Evolutionary conservation across 2,329 filamentous ascomycete species (phyloP), one percentile per base, ranked within the genome.

Genomic region (Fusarium nygamai): DNA sequence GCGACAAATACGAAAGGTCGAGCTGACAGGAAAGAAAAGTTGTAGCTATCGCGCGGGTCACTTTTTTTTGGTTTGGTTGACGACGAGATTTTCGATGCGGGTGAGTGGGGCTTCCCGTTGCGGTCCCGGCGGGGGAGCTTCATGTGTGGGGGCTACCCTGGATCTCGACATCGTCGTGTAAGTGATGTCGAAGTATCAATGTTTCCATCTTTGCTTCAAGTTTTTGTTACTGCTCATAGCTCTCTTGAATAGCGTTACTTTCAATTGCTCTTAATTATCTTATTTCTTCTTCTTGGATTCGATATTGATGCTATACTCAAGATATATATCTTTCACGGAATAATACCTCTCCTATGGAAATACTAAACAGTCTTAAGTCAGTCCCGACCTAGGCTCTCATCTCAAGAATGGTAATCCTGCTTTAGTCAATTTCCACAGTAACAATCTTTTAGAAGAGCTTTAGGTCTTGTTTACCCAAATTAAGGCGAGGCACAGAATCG

Each of bases 61-160:
- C 66, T n/a, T 66, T 71, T 70, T 70, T 71, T 74, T 65, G 47
- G 63, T 58, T 47, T 67, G 60, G 43, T 71, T 67, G 57, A 48
- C 58, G 65, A 74, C 50, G 71, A 74, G 71, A 74, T 74, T 74
- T 74, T 74, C 72, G 68, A 74, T 74, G 64, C 67, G 60, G 68
- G 39, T 24, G 59, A 14, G 72, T 75, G 72, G 72, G 72, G 68
- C 72, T 74, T 72, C 64, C 72, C 71, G 71, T 62, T 69, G 71
- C 36, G 64, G 72, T 69, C 72, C 71, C 72, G 71, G 72, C 34
- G 68, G 72, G 71, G 72, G 60, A 53, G 31, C 50, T 57, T 33
- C 53, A 29, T n/a, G 34, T 17, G 39, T 24, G 60, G 59, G 20
- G 31, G 6, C 50, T 74, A 74, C 72, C 72, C 72, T 74, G 38